Conservation (phyloP, 257 asterid species). For the Scutellaria galericulata region DNA sequence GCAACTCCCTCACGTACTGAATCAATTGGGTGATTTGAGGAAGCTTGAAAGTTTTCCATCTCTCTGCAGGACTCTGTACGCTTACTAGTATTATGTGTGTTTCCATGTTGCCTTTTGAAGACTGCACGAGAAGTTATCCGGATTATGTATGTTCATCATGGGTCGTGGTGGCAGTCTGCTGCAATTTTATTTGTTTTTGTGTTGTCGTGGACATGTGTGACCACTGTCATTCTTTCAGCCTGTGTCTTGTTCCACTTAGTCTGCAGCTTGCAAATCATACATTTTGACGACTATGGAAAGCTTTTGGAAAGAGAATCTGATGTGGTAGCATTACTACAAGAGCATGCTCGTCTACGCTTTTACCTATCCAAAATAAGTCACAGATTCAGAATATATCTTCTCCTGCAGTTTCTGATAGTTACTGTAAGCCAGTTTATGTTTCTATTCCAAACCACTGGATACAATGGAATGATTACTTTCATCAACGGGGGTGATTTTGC, state of each 20-base stretch:
- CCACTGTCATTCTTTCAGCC: slow-evolving; percentile 59
- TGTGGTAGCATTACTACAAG: slow-evolving; percentile 59
- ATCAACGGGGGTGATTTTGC: slow-evolving; percentile 90
- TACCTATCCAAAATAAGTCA: slow-evolving; percentile 88
- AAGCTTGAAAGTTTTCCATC: slow-evolving; percentile 24
- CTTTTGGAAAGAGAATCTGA: slow-evolving; percentile 72
- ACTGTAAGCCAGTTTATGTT: slow-evolving; percentile 72
- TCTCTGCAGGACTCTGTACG: slow-evolving; percentile 69
- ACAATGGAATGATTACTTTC: slow-evolving; percentile 60
- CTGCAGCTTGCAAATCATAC: slow-evolving; percentile 79
- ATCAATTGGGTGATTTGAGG: neutral
- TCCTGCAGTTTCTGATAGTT: slow-evolving; percentile 73
- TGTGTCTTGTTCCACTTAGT: slow-evolving; percentile 71
- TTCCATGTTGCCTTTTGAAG: slow-evolving; percentile 69
- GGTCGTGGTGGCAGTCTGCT: slow-evolving; percentile 71
- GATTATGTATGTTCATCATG: slow-evolving; percentile 57
- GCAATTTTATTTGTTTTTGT: slow-evolving; percentile 55
- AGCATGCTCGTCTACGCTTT: slow-evolving; percentile 69
- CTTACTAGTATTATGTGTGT: slow-evolving; percentile 59
- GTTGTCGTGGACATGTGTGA: slow-evolving; percentile 67
- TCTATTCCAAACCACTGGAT: slow-evolving; percentile 71
- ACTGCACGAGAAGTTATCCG: slow-evolving; percentile 70
- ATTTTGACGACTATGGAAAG: slow-evolving; percentile 80
- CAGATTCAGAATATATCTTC: slow-evolving; percentile 79
- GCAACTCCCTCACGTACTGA: neutral